Conservation (phyloP, 345 rosid species). For the Garcia nutans region DNA sequence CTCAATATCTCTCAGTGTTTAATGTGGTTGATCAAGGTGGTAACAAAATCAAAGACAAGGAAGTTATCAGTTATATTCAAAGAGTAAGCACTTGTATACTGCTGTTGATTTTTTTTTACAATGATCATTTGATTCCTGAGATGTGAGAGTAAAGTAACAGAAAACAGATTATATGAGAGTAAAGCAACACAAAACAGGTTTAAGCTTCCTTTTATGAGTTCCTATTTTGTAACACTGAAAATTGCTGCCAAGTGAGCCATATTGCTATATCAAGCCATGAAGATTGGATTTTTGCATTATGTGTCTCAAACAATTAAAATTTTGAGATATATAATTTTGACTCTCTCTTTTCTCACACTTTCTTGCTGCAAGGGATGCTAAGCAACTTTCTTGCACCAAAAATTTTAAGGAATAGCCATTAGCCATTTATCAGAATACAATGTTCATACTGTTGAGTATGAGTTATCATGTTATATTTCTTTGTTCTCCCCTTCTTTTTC, state of each 20-base stretch:
- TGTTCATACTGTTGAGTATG: no score
- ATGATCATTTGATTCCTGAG: background rate
- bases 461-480: no score
- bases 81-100: conserved; percentile 40
- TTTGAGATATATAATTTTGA: no score
- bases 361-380: no score
- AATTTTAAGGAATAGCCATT: no score
- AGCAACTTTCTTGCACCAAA: no score
- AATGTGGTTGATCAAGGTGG: conserved; percentile 65
- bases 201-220: background rate
- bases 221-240: background rate
- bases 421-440: no score
- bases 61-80: conserved; percentile 53
- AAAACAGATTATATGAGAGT: background rate
- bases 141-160: background rate
- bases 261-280: background rate
- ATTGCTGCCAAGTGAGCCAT: background rate
- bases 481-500: no score
- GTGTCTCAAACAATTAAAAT: no score
- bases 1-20: conserved; percentile 58
- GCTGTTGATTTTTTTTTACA: background rate
- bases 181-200: background rate
- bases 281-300: no score
- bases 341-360: no score
- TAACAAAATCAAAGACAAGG: conserved; percentile 65